These are phyloP conservation scores for Chenopodium formosanum DNA, from an alignment of 148 eudicot species.

Conservation along the genomic window DNA sequence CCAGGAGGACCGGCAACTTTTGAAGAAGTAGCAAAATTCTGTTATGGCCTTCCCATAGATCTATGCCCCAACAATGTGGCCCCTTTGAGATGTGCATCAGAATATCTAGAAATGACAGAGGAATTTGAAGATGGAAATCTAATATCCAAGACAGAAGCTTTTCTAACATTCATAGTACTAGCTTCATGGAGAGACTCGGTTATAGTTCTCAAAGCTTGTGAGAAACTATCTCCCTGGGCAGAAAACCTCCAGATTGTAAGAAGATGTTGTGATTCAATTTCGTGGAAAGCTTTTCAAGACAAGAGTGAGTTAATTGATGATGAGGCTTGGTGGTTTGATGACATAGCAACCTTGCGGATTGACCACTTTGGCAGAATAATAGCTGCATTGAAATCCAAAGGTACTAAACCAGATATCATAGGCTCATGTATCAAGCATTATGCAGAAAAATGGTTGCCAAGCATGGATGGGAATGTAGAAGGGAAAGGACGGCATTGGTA, in stretches of 20 bases:
- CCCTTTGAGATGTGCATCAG: conserved; percentile 64
- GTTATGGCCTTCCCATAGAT: conserved; percentile 56
- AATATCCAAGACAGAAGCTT: conserved; percentile 63
- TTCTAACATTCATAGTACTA: conserved; percentile 59
- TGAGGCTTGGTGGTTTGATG: conserved; percentile 58
- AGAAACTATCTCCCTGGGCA: conserved; percentile 69
- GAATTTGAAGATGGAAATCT: conserved; percentile 71
- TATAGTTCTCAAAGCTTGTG: conserved; percentile 59
- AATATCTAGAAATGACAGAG: conserved; percentile 73
- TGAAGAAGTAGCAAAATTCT: conserved; percentile 47
- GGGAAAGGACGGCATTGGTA: conserved; percentile 26
- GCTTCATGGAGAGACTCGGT: conserved; percentile 71
- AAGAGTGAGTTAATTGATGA: conserved; percentile 27
- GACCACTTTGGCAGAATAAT: conserved; percentile 65
- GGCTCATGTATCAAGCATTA: conserved; percentile 57
- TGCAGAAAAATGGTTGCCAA: conserved; percentile 59
- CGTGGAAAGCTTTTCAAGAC: conserved; percentile 52
- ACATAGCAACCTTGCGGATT: conserved; percentile 50
- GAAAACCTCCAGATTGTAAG: conserved; percentile 69
- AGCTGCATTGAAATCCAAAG: conserved; percentile 46
- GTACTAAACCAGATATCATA: conserved; percentile 40
- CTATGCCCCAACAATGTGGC: conserved; percentile 54
- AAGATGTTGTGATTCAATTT: conserved; percentile 68
- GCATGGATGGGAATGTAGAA: conserved; percentile 34
- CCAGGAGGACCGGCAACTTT: conserved; percentile 68